Base-by-base conservation (phyloP, 1,139 yeast genomes). In the Hanseniaspora sp. region DNA sequence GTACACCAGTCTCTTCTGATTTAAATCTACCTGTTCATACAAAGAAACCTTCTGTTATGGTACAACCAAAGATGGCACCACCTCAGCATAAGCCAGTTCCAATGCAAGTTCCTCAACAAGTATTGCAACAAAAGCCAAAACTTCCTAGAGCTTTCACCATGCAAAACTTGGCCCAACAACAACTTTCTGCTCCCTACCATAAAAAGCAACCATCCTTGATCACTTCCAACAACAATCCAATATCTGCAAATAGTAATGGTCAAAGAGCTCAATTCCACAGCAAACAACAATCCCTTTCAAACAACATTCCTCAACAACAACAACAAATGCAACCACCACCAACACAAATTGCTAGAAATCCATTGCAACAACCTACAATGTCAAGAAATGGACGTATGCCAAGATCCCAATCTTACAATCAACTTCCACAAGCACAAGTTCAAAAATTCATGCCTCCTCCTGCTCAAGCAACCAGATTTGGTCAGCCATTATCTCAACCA, bases 141-240 rank as follows among this genome's bases (percentile, higher is more conserved):
- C 30, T 51, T 7, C 54, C 54, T 29, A 44, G 54, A 33, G 54
- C 54, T 13, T 51, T 44, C 30, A 51, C 49, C 3, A 51, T 51
- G 54, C 54, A 51, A 38, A 51, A 51, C 29, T 31, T 37, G 28
- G 39, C 42, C 28, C 28, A 35, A 5, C 44, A 48, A 7, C 31
- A 29, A 7, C 31, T 13, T 7, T 7, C 31, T 11, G 18, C 4
- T 6, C 17, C 12, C 6, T 37, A 13, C 18, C 45, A 41, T 33
- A 41, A 41, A 11, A 41, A 41, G 13, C 45, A 41, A n/a, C 34
- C 31, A 13, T 41, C 45, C 2, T 5, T 41, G 17, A 12, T 28
- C n/a, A 28, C 29, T 18, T 2, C 17, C 17, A 18, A 18, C 17
- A 11, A 2, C 5, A 39, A 39, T 9, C 42, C 15, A 18, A 41